phyloP scores from a whole-genome alignment of 2,329 filamentous ascomycete species.

The Trichoderma harzianum region DNA sequence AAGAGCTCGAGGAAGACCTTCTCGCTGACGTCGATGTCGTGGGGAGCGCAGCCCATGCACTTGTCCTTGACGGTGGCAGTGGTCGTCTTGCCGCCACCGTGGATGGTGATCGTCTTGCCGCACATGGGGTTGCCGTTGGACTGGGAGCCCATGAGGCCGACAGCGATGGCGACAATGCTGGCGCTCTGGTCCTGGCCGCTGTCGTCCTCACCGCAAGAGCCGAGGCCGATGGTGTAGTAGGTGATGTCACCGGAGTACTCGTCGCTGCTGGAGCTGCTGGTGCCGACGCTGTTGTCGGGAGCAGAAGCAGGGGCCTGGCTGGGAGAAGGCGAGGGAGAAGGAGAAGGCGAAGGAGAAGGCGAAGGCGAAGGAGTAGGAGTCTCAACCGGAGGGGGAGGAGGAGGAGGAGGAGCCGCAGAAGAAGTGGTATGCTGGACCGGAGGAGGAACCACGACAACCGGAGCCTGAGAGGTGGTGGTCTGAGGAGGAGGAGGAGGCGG shows the following conservation, averaged over 20 bases:
- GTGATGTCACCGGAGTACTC: constrained; percentile 63
- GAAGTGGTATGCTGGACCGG: constrained; percentile 21
- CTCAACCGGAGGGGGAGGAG: constrained; percentile 20
- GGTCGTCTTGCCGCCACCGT: constrained; percentile 54
- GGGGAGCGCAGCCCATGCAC: constrained; percentile 63
- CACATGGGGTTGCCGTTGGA: constrained; percentile 71
- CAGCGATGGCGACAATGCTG: constrained; percentile 67
- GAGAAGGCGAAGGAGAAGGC: constrained; percentile 19
- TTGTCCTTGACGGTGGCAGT: constrained; percentile 67
- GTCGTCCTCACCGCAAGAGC: constrained; percentile 65
- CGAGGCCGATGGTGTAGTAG: constrained; percentile 67
- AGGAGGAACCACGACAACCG: constrained; percentile 18
- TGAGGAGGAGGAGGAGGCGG: constrained; percentile 26
- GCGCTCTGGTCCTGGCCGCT: constrained; percentile 50
- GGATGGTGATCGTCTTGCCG: constrained; percentile 64
- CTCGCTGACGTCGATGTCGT: constrained; percentile 59
- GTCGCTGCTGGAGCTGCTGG: constrained; percentile 19
- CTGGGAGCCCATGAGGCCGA: constrained; percentile 57
- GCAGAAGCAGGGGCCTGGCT: background rate
- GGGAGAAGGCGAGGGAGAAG: constrained; percentile 12
- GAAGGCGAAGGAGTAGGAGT: constrained; percentile 22
- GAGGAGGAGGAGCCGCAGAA: constrained; percentile 24
- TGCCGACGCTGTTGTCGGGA: constrained; percentile 16
- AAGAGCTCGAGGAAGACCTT: constrained; percentile 54
- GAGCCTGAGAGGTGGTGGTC: constrained; percentile 23